A percentile compares a stretch with the other conserved stretches of the same genome.
These are phyloP conservation scores for Pichia sp. DNA, from an alignment of 1,139 yeast genomes.

Conservation along the genomic window DNA sequence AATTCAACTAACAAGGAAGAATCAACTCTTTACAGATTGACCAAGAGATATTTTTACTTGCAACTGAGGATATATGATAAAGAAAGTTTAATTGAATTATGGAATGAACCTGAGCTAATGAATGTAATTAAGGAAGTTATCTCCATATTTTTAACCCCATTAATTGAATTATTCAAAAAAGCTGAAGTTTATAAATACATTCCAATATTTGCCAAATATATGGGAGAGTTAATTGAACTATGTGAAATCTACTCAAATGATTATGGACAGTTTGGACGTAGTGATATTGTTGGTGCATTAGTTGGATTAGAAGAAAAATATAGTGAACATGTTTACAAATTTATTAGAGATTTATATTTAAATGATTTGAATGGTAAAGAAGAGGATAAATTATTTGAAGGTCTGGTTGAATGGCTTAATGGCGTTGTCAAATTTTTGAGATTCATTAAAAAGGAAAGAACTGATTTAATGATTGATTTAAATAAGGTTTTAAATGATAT, in stretches of 20 bases:
- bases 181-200: conserved; percentile 75
- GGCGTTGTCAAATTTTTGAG: conserved; percentile 50
- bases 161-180: conserved; percentile 66
- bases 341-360: conserved; percentile 67
- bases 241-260: conserved; percentile 45
- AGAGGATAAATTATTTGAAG: conserved; percentile 56
- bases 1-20: conserved; percentile 6
- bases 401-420: conserved; percentile 62
- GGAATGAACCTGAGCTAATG: conserved; percentile 81
- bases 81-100: conserved; percentile 61
- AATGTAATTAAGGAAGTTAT: conserved; percentile 63
- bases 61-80: conserved; percentile 69
- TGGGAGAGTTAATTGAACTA: conserved; percentile 59
- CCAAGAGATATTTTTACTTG: conserved; percentile 51
- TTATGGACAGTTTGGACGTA: conserved; percentile 21
- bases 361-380: conserved; percentile 45
- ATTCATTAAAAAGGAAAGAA: conserved; percentile 51
- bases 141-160: conserved; percentile 76
- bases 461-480: conserved; percentile 39
- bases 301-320: conserved; percentile 62
- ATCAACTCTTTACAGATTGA: conserved; percentile 32
- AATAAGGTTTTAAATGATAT: conserved; percentile 27
- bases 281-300: conserved; percentile 54
- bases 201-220: conserved; percentile 63
- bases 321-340: conserved; percentile 62